Percentiles rank a stretch among this genome's conserved stretches.
Evolutionary conservation across 148 eudicot species (phyloP).

Genomic region (Vaccinium vitisidaea): DNA sequence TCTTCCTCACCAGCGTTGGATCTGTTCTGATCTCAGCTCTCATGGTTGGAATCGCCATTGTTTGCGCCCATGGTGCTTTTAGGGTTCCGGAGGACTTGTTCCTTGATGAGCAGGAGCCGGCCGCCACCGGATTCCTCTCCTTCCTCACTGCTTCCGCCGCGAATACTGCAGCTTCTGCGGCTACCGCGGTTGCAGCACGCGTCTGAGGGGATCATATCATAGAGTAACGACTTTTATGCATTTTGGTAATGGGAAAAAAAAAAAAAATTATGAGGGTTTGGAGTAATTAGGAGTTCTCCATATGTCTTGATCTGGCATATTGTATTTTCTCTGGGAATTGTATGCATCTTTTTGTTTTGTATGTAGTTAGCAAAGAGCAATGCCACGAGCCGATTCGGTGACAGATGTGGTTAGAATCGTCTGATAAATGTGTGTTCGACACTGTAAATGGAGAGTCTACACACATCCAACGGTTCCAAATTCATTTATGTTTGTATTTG

Average conservation of each 20-base stretch:
- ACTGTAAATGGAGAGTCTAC: neutral
- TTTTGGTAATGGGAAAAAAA: neutral
- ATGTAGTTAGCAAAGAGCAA: neutral
- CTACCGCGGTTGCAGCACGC: conserved; percentile 26
- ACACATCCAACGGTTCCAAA: neutral
- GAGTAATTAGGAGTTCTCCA: neutral
- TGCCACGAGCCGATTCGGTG: neutral
- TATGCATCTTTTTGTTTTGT: neutral
- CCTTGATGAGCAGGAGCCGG: conserved; percentile 72
- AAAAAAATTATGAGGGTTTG: neutral
- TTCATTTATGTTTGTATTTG: neutral
- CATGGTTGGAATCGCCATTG: conserved; percentile 61
- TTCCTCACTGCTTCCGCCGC: conserved; percentile 52
- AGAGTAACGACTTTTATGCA: neutral
- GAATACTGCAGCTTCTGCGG: conserved; percentile 30
- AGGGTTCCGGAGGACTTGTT: conserved; percentile 84
- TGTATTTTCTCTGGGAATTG: neutral
- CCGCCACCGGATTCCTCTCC: conserved; percentile 56
- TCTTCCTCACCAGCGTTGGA: conserved; percentile 79
- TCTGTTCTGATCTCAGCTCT: conserved; percentile 73
- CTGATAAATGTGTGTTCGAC: neutral
- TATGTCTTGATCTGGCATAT: neutral
- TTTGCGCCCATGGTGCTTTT: conserved; percentile 70
- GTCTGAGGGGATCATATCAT: conserved; percentile 16
- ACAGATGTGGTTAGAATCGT: no score